Percentiles rank a stretch among this genome's conserved stretches.
Evolutionary conservation across 139 green algal species (phyloP).

Genomic region (Chlamydomonas eustigma): DNA sequence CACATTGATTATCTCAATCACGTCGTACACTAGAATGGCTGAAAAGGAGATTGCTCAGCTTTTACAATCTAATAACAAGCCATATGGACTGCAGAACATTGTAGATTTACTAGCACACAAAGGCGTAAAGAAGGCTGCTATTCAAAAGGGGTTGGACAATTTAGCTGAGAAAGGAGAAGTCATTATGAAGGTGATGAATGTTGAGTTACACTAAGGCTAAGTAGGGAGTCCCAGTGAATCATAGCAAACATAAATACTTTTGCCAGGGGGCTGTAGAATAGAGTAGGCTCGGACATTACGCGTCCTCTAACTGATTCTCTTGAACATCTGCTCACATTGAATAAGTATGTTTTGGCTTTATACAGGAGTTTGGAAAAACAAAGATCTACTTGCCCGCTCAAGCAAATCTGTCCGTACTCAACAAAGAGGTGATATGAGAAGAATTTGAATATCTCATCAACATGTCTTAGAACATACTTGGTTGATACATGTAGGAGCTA

Average conservation of each 20-base stretch:
- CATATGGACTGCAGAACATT: neutral
- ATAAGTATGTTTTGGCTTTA: too few relatives aligned
- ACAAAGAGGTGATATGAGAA: conserved; percentile 9
- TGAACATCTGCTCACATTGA: too few relatives aligned
- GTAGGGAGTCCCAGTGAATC: too few relatives aligned
- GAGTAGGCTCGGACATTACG: too few relatives aligned
- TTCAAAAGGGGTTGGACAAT: neutral
- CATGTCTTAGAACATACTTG: too few relatives aligned
- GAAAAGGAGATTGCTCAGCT: neutral
- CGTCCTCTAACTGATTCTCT: too few relatives aligned
- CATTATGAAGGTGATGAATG: neutral
- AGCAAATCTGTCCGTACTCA: neutral
- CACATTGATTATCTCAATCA: too few relatives aligned
- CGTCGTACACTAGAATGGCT: conserved; percentile 2
- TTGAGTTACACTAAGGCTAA: too few relatives aligned
- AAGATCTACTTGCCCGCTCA: conserved; percentile 5
- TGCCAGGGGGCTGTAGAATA: too few relatives aligned
- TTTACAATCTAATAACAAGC: neutral
- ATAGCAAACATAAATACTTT: too few relatives aligned
- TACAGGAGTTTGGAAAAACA: conserved; percentile 8
- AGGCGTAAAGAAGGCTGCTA: neutral
- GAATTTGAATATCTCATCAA: too few relatives aligned
- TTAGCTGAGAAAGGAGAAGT: conserved; percentile 2
- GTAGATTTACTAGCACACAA: neutral
- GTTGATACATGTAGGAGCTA: neutral